These are phyloP conservation scores for Kuraishia piskuri DNA, from an alignment of 805 yeast genomes.

Conservation along the genomic window DNA sequence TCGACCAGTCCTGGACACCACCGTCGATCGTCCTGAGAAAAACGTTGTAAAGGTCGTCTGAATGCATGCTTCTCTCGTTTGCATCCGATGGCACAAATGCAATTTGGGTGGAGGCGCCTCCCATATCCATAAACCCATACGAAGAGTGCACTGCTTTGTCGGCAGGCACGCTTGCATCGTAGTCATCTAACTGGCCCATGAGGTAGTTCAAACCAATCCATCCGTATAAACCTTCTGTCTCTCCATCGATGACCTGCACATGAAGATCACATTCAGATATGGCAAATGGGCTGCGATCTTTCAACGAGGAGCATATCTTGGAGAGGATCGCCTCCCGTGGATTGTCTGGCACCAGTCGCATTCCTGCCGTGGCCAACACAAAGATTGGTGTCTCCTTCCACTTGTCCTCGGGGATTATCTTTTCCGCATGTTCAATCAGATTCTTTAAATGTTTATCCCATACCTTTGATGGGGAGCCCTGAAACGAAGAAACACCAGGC, in stretches of 20 bases:
- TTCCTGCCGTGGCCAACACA: constrained; percentile 95
- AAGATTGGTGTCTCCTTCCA: constrained; percentile 73
- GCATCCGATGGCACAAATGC: constrained; percentile 77
- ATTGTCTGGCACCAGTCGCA: constrained; percentile 66
- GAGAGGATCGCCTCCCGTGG: constrained; percentile 42
- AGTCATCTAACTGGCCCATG: constrained; percentile 45
- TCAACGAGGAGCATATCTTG: constrained; percentile 52
- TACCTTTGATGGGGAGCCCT: constrained; percentile 39
- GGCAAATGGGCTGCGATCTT: constrained; percentile 45
- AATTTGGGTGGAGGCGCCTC: constrained; percentile 95
- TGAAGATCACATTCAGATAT: constrained; percentile 57
- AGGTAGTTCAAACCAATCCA: constrained; percentile 91
- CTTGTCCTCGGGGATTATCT: constrained; percentile 55
- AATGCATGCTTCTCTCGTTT: constrained; percentile 54
- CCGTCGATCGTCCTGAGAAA: constrained; percentile 66
- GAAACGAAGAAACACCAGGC: constrained; percentile 80
- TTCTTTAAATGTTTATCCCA: constrained; percentile 67
- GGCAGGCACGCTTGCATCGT: constrained; percentile 20
- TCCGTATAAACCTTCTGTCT: constrained; percentile 90
- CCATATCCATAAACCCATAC: constrained; percentile 97
- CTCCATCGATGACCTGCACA: constrained; percentile 86
- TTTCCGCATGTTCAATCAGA: constrained; percentile 60
- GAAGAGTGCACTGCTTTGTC: constrained; percentile 27
- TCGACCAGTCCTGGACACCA: constrained; percentile 62
- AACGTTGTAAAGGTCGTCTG: constrained; percentile 65